These are phyloP conservation scores for Corinectria fuckeliana DNA, from an alignment of 2,329 filamentous ascomycete species.

Conservation along the genomic window DNA sequence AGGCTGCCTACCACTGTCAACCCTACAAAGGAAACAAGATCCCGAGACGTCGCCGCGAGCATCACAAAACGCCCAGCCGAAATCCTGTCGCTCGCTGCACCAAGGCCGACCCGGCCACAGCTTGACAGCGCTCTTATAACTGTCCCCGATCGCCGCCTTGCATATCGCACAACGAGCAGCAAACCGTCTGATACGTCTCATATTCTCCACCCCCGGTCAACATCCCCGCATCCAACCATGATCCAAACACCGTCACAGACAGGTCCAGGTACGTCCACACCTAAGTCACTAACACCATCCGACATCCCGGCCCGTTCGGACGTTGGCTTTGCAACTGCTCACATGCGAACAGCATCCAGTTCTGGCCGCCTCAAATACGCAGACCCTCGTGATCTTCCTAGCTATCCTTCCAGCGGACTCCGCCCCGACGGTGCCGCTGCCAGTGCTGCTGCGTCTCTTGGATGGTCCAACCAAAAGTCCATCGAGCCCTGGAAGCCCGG, in stretches of 20 bases:
- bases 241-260: constrained; percentile 34
- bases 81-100: background rate
- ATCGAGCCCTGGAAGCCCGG: constrained; percentile 72
- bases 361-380: constrained; percentile 70
- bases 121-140: constrained; percentile 5
- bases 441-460: constrained; percentile 75
- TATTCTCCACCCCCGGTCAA: constrained; percentile 24
- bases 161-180: constrained; percentile 29
- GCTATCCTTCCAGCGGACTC: constrained; percentile 73
- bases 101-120: constrained; percentile 14
- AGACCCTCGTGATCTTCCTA: constrained; percentile 74
- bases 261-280: constrained; percentile 34
- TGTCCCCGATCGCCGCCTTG: constrained; percentile 15
- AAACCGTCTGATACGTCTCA: constrained; percentile 14
- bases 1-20: constrained; percentile 1
- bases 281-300: constrained; percentile 7
- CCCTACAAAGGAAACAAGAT: background rate
- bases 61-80: constrained; percentile 11
- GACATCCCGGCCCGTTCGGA: constrained; percentile 7
- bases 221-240: constrained; percentile 36
- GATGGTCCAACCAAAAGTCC: constrained; percentile 72
- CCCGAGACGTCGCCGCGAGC: constrained; percentile 10
- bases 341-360: constrained; percentile 35
- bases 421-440: constrained; percentile 65
- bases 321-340: constrained; percentile 9